Conservation (phyloP, 192 early-diverging fungal genomes). For the Coemansia sp. region DNA sequence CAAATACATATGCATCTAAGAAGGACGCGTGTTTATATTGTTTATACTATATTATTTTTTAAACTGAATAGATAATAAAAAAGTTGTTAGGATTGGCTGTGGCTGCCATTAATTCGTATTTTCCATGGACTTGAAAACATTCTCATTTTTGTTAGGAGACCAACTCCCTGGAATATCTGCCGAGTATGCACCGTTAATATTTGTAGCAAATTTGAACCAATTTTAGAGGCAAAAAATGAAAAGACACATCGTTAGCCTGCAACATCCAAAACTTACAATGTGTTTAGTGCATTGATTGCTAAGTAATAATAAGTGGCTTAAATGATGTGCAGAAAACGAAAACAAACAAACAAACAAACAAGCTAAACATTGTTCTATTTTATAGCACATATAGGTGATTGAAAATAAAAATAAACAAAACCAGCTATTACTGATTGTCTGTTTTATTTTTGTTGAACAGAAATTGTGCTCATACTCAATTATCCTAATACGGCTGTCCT, state of each 20-base stretch:
- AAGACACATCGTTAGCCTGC: too few relatives aligned
- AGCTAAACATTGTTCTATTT: background rate
- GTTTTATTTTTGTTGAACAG: background rate
- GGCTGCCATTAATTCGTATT: too few relatives aligned
- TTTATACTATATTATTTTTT: background rate
- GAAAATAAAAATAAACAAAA: conserved; percentile 2
- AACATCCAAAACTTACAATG: too few relatives aligned
- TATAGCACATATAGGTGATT: too few relatives aligned
- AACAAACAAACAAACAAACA: background rate
- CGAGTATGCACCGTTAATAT: too few relatives aligned
- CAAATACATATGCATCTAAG: conserved; percentile 44
- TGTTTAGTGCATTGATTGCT: background rate
- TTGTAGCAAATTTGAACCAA: too few relatives aligned
- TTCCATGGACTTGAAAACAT: background rate
- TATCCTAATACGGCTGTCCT: background rate
- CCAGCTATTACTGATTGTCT: background rate
- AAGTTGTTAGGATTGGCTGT: background rate
- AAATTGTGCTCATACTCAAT: background rate
- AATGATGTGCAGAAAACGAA: background rate
- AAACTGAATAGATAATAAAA: background rate
- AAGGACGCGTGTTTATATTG: background rate
- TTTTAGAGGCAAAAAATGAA: too few relatives aligned
- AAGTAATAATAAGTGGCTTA: background rate
- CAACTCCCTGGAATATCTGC: too few relatives aligned
- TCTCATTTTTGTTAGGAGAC: background rate